Evolutionary conservation across 73 alveolate species (phyloP).

Genomic region (Durusdinium trenchii): DNA sequence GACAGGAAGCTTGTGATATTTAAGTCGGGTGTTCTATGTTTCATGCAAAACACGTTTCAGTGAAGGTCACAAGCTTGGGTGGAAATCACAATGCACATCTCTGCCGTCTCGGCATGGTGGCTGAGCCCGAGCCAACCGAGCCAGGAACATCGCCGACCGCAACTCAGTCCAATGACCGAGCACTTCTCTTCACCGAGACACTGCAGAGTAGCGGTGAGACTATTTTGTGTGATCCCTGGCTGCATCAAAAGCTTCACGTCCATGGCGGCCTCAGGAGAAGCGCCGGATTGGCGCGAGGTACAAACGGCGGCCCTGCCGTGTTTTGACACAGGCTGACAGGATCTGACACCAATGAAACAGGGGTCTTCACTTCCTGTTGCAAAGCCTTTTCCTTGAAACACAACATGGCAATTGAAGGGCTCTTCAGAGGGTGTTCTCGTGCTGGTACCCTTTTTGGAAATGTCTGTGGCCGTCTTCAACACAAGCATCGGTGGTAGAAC

Average conservation of each 20-base stretch:
- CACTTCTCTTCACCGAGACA: background rate
- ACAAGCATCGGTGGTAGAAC: background rate
- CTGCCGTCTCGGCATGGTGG: no score
- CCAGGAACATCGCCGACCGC: constrained; percentile 17
- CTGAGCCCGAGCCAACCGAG: no score
- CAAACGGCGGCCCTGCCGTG: background rate
- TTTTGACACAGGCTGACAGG: background rate
- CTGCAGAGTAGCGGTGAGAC: constrained; percentile 26
- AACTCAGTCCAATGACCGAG: constrained; percentile 13
- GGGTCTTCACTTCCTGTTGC: background rate
- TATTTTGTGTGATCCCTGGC: constrained; percentile 69
- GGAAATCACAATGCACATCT: no score
- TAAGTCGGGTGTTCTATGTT: no score
- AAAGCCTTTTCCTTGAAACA: background rate
- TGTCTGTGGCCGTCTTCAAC: background rate
- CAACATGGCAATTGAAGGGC: background rate
- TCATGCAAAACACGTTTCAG: no score
- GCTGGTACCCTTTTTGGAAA: background rate
- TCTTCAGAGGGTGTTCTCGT: background rate
- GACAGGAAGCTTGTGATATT: no score
- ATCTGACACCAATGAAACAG: background rate
- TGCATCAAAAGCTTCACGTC: constrained; percentile 63
- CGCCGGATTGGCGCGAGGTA: no score
- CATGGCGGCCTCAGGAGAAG: constrained; percentile 23
- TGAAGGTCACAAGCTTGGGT: no score